phyloP scores from a whole-genome alignment of 768 basidiomycete genomes.

The Leucogyrophana mollusca region DNA sequence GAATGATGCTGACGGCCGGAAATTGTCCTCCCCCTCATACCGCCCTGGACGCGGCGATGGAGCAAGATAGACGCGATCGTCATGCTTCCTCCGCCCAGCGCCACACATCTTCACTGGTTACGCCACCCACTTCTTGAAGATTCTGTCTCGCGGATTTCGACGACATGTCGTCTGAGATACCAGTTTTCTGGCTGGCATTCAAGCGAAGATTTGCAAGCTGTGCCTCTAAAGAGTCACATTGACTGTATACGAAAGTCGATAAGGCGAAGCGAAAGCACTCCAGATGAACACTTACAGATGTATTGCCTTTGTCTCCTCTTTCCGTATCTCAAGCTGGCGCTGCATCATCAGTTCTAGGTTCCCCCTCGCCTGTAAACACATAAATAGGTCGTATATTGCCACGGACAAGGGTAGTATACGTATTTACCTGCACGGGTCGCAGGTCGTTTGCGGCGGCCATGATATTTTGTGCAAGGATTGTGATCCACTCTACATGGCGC shows the following conservation, averaged over 20 bases:
- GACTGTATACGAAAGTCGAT: constrained; percentile 36
- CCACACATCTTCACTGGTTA: constrained; percentile 41
- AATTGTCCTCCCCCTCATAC: no score
- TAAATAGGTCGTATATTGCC: constrained; percentile 1
- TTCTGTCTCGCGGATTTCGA: no score
- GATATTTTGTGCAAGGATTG: constrained; percentile 77
- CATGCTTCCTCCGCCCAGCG: constrained; percentile 56
- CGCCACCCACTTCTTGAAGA: neutral
- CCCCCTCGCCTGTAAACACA: constrained; percentile 58
- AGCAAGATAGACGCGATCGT: no score
- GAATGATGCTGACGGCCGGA: no score
- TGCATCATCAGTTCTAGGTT: constrained; percentile 83
- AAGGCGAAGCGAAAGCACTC: neutral
- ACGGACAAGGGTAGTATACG: neutral
- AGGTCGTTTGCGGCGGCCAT: constrained; percentile 90
- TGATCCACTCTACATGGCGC: constrained; percentile 77
- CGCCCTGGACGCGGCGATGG: no score
- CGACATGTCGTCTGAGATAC: no score
- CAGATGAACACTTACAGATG: constrained; percentile 53
- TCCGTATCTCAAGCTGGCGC: constrained; percentile 70
- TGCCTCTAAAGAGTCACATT: constrained; percentile 69
- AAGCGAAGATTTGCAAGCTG: constrained; percentile 57
- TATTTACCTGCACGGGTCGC: constrained; percentile 77
- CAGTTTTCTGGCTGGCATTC: constrained; percentile 6
- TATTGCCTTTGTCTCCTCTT: constrained; percentile 66